Percentiles rank a stretch among this genome's conserved stretches.
Evolutionary conservation across 441 rosid species (phyloP).

Genomic region (Corymbia citriodora): DNA sequence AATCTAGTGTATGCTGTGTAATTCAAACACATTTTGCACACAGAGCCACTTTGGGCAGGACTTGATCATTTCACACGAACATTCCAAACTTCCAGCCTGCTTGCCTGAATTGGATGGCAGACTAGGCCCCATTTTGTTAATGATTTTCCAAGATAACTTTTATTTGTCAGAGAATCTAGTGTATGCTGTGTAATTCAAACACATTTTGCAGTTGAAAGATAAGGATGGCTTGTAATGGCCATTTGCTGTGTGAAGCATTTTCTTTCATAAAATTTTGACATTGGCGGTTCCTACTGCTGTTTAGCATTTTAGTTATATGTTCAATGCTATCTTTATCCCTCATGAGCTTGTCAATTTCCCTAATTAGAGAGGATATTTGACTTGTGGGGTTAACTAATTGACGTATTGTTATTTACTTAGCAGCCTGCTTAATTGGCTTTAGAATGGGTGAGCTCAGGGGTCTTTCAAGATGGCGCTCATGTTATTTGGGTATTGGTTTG

Average conservation of each 20-base stretch:
- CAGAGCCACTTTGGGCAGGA: not conserved
- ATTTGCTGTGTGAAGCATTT: not conserved
- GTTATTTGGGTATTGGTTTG: constrained; percentile 73
- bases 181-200: not conserved
- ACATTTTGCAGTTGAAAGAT: not conserved
- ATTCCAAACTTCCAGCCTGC: not conserved
- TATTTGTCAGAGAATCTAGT: not conserved
- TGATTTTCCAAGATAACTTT: not conserved
- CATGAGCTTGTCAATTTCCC: not conserved
- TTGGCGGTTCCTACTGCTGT: not conserved
- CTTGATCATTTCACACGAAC: not conserved
- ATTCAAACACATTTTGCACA: too few species aligned
- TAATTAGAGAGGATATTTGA: not conserved
- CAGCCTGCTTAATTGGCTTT: constrained; percentile 53
- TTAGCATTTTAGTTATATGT: not conserved
- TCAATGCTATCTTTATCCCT: not conserved
- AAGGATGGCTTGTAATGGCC: not conserved
- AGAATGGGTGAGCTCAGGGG: too few species aligned
- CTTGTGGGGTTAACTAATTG: constrained; percentile 5
- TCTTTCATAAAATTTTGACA: not conserved
- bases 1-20: too few species aligned
- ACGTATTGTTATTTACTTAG: constrained; percentile 26
- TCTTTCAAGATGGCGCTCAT: constrained; percentile 89
- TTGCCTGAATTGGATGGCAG: not conserved
- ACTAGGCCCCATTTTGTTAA: not conserved